Evolutionary conservation across 495 filamentous ascomycete genomes (phyloP), one percentile per base, ranked within the genome.

Genomic region (Annulohypoxylon maeteangense): DNA sequence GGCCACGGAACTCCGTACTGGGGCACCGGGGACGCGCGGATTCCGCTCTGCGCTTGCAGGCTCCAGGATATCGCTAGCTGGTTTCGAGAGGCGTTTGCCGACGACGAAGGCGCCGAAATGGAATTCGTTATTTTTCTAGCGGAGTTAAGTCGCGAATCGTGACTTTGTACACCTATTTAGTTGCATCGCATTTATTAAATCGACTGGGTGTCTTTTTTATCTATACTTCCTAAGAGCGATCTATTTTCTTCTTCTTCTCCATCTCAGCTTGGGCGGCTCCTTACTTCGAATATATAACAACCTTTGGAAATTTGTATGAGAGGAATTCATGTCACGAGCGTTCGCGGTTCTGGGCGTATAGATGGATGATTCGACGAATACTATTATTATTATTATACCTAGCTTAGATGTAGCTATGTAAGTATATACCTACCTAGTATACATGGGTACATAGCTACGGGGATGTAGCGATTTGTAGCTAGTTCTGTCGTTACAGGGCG

Each of bases 1-100:
- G 78, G 74, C n/a, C 44, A 53, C 1, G 74, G 74, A 0, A 57
- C 72, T 1, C 74, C 77, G 31, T 69, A 67, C 38, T 80, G 78
- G 77, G 76, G 74, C 11, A 18, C 55, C 3, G 27, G 55, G 36
- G 20, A 57, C 5, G 23, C 60, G 7, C 45, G 60, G 7, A 70
- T 73, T 18, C 56, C 56, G 34, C 47, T 81, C 1, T 81, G 79
- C 58, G 62, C 65, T 36, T 81, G 79, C 48, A 50, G 66, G 53
- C 48, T 77, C 27, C 29, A 27, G 18, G 45, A 40, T 8, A 40
- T 81, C 44, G 78, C 70, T 38, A 61, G 59, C 5, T 81, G 77
- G 78, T 79, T 81, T 63, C 63, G 55, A 12, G 42, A 54, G 27
- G 71, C 65, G 11, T 70, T 80, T 25, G 70, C 55, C 1, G 62